Evolutionary conservation across 208 protist genomes (phyloP).

Genomic region (Trichomonas tenax): DNA sequence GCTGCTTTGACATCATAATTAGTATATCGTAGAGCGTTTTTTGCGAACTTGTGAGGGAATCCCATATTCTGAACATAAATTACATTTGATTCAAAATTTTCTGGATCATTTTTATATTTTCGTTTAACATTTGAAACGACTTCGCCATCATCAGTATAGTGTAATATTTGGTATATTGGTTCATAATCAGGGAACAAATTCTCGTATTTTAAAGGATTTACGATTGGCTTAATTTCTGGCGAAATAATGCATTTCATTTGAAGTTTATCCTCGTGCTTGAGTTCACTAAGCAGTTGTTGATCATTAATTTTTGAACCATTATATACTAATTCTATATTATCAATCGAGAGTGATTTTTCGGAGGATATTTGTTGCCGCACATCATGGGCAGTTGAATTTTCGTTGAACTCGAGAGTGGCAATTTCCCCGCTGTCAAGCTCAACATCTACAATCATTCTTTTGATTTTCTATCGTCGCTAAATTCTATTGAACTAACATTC

Average conservation of each 20-base stretch:
- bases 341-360: neutral
- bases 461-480: no score
- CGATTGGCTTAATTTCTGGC: neutral
- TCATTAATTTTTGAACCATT: neutral
- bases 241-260: neutral
- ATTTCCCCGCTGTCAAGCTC: neutral
- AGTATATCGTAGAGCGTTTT: neutral
- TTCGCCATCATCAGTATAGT: neutral
- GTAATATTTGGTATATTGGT: neutral
- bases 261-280: neutral
- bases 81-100: neutral
- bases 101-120: neutral
- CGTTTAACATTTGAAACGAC: neutral
- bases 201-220: neutral
- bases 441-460: neutral
- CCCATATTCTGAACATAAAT: neutral
- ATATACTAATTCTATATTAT: neutral
- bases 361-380: neutral
- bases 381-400: neutral
- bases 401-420: neutral
- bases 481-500: no score
- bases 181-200: neutral
- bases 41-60: neutral
- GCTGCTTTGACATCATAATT: neutral
- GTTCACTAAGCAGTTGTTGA: neutral